Base-by-base conservation (phyloP, 75 land plant genomes). In the Larix kaempferi region DNA sequence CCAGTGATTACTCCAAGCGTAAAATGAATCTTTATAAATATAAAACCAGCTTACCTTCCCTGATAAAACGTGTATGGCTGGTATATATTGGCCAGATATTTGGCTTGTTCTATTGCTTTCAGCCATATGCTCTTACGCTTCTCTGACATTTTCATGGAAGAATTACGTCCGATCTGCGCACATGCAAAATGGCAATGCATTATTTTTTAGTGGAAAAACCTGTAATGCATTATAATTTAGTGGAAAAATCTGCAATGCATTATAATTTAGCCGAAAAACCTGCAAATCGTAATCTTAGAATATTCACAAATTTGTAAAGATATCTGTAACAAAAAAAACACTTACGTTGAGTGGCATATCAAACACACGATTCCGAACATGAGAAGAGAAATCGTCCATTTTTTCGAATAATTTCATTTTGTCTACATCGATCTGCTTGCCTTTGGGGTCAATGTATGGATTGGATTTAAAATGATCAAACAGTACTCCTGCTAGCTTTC, bases 1-100 rank as follows among this genome's bases (percentile, higher is more conserved):
- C 16, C n/a, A 59, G 21, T 21, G 21, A 59, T 17, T 17, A 5
- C 2, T 59, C 60, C 5, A 15, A 17, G 16, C 21, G 2, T 59
- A 17, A 17, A 5, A 17, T 58, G 59, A 13, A 21, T 58, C 21
- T 58, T 2, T 35, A 35, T 35, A 2, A 35, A 35, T 35, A 35
- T 35, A 64, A 37, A 77, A 62, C 8, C 62, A 7, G 44, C 63
- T 76, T 62, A 91, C 98, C 94, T 88, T 74, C 98, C 98, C 78
- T 78, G 81, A 77, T 92, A 92, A 77, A 90, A 95, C 0, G 95
- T 92, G 80, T 95, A 92, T 8, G 98, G 92, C 81, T 86, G 74
- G 84, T 92, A 95, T 11, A 91, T 84, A 39, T 71, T 82, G 35
- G 91, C 93, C 83, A 95, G 80, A 73, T 95, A 78, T 78, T 85